These are phyloP conservation scores for Musa acuminata DNA, from an alignment of 176 grass and related monocot genomes.

Conservation along the genomic window DNA sequence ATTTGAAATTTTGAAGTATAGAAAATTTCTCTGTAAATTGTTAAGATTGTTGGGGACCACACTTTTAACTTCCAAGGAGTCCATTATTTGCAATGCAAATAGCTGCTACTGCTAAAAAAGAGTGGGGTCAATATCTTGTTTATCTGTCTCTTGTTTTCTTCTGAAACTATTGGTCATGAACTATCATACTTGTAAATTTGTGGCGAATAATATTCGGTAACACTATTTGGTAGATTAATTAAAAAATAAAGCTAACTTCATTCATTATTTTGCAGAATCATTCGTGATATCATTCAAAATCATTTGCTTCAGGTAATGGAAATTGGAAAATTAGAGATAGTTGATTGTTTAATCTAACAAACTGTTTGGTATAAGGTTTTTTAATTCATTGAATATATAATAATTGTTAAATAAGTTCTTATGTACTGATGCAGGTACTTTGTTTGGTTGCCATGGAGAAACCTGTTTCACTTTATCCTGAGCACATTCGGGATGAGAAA, in stretches of 20 bases:
- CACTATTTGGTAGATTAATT: neutral
- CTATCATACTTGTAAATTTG: neutral
- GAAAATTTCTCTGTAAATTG: too few species aligned
- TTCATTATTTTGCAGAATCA: conserved; percentile 72
- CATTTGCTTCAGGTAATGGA: conserved; percentile 84
- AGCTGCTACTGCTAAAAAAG: too few species aligned
- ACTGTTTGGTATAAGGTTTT: neutral
- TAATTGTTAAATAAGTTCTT: neutral
- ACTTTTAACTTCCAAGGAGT: too few species aligned
- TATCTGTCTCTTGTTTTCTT: neutral
- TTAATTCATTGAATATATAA: neutral
- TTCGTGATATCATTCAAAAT: conserved; percentile 98
- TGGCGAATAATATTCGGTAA: neutral
- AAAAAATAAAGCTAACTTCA: neutral
- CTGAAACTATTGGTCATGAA: neutral
- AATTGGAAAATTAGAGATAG: conserved; percentile 11
- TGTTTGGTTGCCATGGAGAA: conserved; percentile 99
- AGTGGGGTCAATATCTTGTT: neutral
- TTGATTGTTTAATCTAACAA: too few species aligned
- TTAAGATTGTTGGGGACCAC: too few species aligned
- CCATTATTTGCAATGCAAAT: too few species aligned
- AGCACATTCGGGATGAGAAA: conserved; percentile 99
- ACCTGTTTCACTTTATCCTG: conserved; percentile 91
- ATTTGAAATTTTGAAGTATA: neutral
- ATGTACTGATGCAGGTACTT: conserved; percentile 52